Evolutionary conservation across 2,329 filamentous ascomycete genomes (phyloP).

Genomic region (Tympanopsis confertula): DNA sequence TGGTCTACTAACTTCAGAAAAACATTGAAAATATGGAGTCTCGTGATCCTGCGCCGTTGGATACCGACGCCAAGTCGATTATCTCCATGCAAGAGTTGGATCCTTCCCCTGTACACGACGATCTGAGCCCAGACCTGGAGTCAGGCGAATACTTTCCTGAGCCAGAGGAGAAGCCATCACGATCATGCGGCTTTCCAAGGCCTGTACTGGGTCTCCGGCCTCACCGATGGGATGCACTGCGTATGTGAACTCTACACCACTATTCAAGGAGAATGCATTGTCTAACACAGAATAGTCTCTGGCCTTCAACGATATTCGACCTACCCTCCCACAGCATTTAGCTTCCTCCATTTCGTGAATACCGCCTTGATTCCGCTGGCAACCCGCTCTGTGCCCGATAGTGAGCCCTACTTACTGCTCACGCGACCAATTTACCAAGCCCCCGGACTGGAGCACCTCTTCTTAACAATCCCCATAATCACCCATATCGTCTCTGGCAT

Average conservation of each 20-base stretch:
- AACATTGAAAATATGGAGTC: no score
- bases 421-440: neutral
- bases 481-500: neutral
- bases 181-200: neutral
- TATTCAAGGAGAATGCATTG: no score
- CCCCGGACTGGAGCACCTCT: neutral
- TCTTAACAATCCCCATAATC: neutral
- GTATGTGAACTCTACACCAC: no score
- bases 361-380: neutral
- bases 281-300: no score
- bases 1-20: no score
- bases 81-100: slow-evolving; percentile 1
- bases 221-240: neutral
- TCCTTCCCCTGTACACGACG: neutral
- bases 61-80: neutral
- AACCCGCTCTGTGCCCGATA: neutral
- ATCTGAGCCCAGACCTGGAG: neutral
- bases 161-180: neutral
- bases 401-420: neutral
- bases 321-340: neutral
- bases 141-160: neutral
- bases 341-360: neutral
- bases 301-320: neutral
- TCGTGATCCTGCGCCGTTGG: no score
- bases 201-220: neutral